Percentiles rank a stretch among this genome's conserved stretches.
Evolutionary conservation across 805 yeast genomes (phyloP).

Genomic region (Saccharomyces cerevisiae): DNA sequence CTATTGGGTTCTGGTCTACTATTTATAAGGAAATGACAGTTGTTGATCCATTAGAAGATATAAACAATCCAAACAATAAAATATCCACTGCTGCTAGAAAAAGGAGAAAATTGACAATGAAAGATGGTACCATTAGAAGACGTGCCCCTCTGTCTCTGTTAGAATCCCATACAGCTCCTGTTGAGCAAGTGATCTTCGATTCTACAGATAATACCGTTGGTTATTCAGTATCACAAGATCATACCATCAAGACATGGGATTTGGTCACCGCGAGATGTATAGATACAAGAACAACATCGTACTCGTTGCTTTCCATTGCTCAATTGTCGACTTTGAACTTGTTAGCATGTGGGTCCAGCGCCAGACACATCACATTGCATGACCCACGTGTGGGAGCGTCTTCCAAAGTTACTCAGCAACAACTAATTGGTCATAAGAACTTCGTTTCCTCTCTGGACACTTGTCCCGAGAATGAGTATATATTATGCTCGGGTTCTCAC

Average conservation of each 20-base stretch:
- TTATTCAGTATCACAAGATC: slow-evolving; percentile 93
- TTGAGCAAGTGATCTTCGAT: slow-evolving; percentile 76
- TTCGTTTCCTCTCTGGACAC: slow-evolving; percentile 76
- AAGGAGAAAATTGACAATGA: slow-evolving; percentile 73
- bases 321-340: slow-evolving; percentile 61
- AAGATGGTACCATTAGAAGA: slow-evolving; percentile 67
- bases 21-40: slow-evolving; percentile 74
- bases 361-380: slow-evolving; percentile 90
- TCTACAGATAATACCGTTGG: slow-evolving; percentile 67
- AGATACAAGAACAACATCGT: slow-evolving; percentile 82
- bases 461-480: slow-evolving; percentile 68
- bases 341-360: slow-evolving; percentile 90
- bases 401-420: slow-evolving; percentile 55
- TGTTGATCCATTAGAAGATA: slow-evolving; percentile 41
- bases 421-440: slow-evolving; percentile 82
- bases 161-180: slow-evolving; percentile 80
- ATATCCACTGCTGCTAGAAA: slow-evolving; percentile 77
- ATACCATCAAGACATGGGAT: slow-evolving; percentile 94
- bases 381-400: slow-evolving; percentile 72
- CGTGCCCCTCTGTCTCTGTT: slow-evolving; percentile 73
- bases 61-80: slow-evolving; percentile 35
- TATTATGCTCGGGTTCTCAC: slow-evolving; percentile 87
- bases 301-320: slow-evolving; percentile 67
- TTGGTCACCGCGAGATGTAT: slow-evolving; percentile 76
- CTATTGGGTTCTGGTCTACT: slow-evolving; percentile 84